These are phyloP conservation scores for Leccinum subtestaceum DNA, from an alignment of 768 basidiomycete genomes.

Conservation along the genomic window DNA sequence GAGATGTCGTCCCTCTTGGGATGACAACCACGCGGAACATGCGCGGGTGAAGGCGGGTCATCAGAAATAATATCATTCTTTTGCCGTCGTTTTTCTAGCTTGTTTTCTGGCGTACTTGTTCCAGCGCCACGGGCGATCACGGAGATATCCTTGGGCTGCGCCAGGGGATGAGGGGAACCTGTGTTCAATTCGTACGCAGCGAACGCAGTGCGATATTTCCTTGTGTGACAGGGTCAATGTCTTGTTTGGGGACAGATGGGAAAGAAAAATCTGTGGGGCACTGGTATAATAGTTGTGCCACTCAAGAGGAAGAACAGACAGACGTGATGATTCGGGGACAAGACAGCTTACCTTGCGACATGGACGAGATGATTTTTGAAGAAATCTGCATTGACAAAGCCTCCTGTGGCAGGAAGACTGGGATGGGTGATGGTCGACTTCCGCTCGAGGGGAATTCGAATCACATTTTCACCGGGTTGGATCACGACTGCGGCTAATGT, in stretches of 20 bases:
- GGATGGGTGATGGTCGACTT: slow-evolving; percentile 11
- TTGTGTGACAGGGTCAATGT: slow-evolving; percentile 16
- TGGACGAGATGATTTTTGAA: slow-evolving; percentile 16
- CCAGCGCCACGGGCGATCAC: slow-evolving; percentile 1
- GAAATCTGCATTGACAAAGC: slow-evolving; percentile 6
- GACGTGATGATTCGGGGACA: too few relatives aligned
- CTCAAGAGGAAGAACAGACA: not conserved
- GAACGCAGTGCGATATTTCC: slow-evolving; percentile 45
- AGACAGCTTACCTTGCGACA: slow-evolving; percentile 19
- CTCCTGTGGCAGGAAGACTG: not conserved
- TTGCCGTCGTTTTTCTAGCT: slow-evolving; percentile 8
- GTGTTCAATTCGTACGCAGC: slow-evolving; percentile 45
- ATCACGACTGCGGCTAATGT: slow-evolving; percentile 1
- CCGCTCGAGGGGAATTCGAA: slow-evolving; percentile 26
- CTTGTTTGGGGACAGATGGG: not conserved
- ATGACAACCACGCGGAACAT: slow-evolving; percentile 6
- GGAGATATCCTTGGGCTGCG: slow-evolving; percentile 6
- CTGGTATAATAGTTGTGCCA: not conserved
- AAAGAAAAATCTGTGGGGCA: not conserved
- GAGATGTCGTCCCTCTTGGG: slow-evolving; percentile 30
- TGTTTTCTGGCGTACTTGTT: not conserved
- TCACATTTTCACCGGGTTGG: slow-evolving; percentile 1
- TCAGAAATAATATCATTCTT: not conserved
- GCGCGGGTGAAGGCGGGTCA: not conserved
- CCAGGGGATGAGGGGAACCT: slow-evolving; percentile 38